A percentile compares a stretch with the other conserved stretches of the same genome.
phyloP scores from a whole-genome alignment of 2,329 filamentous ascomycete genomes.

The Penicillium sp. region DNA sequence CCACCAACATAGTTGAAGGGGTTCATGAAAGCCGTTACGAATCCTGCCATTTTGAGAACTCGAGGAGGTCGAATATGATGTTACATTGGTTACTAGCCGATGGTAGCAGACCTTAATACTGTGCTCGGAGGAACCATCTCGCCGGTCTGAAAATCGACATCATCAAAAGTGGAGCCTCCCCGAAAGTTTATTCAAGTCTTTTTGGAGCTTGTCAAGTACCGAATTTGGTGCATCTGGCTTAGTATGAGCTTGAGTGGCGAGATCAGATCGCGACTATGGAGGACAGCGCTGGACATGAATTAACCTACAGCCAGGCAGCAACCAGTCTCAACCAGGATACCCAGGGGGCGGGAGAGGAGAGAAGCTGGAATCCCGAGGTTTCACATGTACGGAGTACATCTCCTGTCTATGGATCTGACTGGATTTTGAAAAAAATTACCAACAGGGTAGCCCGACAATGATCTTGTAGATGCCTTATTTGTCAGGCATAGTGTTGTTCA shows the following conservation, averaged over 20 bases:
- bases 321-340: neutral
- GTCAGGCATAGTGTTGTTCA: no score
- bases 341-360: no score
- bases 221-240: neutral
- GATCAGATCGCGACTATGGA: no score
- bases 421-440: no score
- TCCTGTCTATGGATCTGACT: neutral
- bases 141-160: neutral
- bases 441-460: no score
- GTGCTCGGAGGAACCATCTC: neutral
- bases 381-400: neutral
- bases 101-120: neutral
- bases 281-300: no score
- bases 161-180: neutral
- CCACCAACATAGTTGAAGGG: slow-evolving; percentile 21
- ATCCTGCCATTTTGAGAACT: slow-evolving; percentile 14
- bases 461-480: no score
- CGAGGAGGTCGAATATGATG: neutral
- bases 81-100: neutral
- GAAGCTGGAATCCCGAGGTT: neutral
- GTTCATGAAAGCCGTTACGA: slow-evolving; percentile 16
- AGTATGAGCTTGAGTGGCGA: neutral
- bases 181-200: neutral
- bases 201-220: neutral
- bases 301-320: no score